Conservation (phyloP, 495 filamentous ascomycete species). For the Letharia lupina region DNA sequence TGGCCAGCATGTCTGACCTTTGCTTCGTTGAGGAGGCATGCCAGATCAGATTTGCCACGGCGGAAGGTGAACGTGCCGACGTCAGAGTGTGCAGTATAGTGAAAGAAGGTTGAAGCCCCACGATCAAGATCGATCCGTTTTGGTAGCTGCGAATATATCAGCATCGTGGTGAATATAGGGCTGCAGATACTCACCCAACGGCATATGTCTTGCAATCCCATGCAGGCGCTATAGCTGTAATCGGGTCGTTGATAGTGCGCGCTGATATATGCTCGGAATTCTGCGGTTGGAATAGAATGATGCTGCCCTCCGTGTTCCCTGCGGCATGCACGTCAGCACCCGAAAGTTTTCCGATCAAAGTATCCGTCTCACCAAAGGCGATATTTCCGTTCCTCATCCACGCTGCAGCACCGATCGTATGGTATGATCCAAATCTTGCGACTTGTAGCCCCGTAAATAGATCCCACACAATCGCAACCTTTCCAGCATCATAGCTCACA, state of each 20-base stretch:
- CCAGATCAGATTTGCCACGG: conserved; percentile 87
- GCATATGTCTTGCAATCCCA: conserved; percentile 95
- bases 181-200: conserved; percentile 61
- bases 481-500: conserved; percentile 85
- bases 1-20: conserved; percentile 96
- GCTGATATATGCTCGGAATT: conserved; percentile 90
- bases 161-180: conserved; percentile 14
- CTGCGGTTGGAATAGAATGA: conserved; percentile 88
- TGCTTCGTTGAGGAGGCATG: conserved; percentile 94
- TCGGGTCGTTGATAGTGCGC: conserved; percentile 85
- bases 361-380: conserved; percentile 66
- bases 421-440: conserved; percentile 82
- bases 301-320: conserved; percentile 86
- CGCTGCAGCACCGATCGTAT: conserved; percentile 70
- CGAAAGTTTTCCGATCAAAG: conserved; percentile 9
- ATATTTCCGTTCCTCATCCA: conserved; percentile 99
- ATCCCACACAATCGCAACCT: conserved; percentile 96
- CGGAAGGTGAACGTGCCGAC: conserved; percentile 71
- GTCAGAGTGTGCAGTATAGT: conserved; percentile 90
- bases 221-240: conserved; percentile 82
- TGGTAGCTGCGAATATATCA: conserved; percentile 58
- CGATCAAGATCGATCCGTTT: conserved; percentile 91
- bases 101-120: conserved; percentile 81
- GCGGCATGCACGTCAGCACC: conserved; percentile 25
- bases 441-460: conserved; percentile 85